Conservation (phyloP, 2,329 filamentous ascomycete species). For the Colletotrichum eleusines region DNA sequence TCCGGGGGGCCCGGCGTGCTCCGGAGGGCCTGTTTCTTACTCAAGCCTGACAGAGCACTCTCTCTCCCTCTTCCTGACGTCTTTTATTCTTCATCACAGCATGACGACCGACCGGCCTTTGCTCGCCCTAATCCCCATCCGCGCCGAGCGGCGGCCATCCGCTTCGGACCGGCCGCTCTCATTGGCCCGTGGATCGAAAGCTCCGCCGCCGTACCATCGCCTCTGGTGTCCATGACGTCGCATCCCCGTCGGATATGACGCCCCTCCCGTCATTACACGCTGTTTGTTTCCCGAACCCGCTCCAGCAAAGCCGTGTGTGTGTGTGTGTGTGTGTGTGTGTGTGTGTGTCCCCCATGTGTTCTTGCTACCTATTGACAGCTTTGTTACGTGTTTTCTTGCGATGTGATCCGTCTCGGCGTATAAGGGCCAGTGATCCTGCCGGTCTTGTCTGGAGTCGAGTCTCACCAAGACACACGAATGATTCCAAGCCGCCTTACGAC, state of each 20-base stretch:
- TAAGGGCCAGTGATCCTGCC: neutral
- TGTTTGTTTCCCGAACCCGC: neutral
- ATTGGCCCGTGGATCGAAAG: conserved; percentile 17
- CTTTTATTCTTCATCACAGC: conserved; percentile 8
- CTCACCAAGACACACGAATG: too few relatives aligned
- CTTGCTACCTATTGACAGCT: too few relatives aligned
- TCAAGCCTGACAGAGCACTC: neutral
- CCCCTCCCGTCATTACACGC: conserved; percentile 30
- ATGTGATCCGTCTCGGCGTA: neutral
- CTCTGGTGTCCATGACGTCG: conserved; percentile 36
- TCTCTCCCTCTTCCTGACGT: conserved; percentile 8
- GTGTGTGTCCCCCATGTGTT: too few relatives aligned
- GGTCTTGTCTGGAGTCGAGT: too few relatives aligned
- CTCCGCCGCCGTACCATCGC: conserved; percentile 22
- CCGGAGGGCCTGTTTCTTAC: conserved; percentile 10
- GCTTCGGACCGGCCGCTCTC: conserved; percentile 9
- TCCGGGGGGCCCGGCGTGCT: neutral
- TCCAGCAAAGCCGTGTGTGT: neutral
- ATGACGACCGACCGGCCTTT: neutral
- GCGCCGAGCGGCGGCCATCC: neutral
- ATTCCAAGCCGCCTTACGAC: too few relatives aligned
- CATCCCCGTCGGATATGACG: conserved; percentile 29
- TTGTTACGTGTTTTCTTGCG: neutral
- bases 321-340: too few relatives aligned
- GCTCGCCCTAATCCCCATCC: neutral